Conservation (phyloP, 176 grass and related monocot genomes). For the Musa troglodytarum region DNA sequence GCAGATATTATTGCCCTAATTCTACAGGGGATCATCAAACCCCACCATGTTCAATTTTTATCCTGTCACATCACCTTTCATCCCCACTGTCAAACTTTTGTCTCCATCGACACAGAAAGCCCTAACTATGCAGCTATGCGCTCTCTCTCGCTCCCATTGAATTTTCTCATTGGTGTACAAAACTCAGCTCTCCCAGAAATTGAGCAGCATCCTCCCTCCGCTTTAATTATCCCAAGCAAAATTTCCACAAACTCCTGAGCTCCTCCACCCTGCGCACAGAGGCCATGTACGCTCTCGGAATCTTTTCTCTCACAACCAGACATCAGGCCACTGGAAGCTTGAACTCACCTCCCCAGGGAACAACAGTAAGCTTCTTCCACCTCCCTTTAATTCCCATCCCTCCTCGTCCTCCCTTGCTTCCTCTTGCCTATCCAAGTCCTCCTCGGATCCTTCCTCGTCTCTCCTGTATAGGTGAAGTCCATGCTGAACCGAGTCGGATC, state of each 20-base stretch:
- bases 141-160: neutral
- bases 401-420: no score
- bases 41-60: constrained; percentile 2
- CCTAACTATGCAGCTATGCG: neutral
- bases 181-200: neutral
- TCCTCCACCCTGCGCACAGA: neutral
- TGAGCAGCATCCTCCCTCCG: neutral
- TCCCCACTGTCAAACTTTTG: constrained; percentile 9
- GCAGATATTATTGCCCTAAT: no score
- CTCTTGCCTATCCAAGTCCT: no score
- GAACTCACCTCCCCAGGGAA: no score
- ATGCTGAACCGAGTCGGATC: neutral
- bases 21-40: no score
- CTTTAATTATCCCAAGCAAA: constrained; percentile 4
- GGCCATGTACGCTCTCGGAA: constrained; percentile 2
- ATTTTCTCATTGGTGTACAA: neutral
- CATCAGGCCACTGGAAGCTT: neutral
- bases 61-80: constrained; percentile 15
- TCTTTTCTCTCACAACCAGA: neutral
- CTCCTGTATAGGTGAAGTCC: neutral
- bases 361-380: neutral
- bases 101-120: constrained; percentile 3
- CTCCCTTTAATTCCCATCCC: neutral
- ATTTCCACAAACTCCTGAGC: constrained; percentile 9
- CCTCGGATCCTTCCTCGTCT: no score